phyloP scores from a whole-genome alignment of 371 early-diverging fungal species.

The Mucor piriformis region DNA sequence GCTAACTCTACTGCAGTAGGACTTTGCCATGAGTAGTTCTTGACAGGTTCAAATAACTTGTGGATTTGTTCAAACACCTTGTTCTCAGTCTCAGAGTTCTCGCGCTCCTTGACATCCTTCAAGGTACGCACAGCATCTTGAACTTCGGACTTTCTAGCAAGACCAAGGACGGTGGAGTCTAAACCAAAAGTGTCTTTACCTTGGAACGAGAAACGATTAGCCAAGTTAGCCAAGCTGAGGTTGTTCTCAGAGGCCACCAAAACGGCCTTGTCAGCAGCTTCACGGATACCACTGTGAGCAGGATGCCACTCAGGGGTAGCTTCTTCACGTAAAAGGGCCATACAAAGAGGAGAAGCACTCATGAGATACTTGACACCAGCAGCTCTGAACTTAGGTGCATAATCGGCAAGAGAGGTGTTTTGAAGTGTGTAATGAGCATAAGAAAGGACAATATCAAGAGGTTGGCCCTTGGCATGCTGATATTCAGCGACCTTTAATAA shows the following conservation, averaged over 20 bases:
- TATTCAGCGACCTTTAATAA: constrained; percentile 67
- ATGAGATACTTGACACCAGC: constrained; percentile 66
- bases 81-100: constrained; percentile 33
- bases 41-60: constrained; percentile 34
- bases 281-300: constrained; percentile 58
- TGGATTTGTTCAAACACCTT: constrained; percentile 28
- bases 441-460: constrained; percentile 71
- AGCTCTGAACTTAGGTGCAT: constrained; percentile 55
- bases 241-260: constrained; percentile 39
- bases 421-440: constrained; percentile 81
- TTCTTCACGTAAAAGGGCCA: constrained; percentile 70
- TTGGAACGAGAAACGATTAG: constrained; percentile 67
- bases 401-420: constrained; percentile 63
- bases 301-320: constrained; percentile 80
- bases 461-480: constrained; percentile 62
- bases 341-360: constrained; percentile 78
- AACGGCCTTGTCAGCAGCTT: constrained; percentile 57
- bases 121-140: constrained; percentile 58
- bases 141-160: constrained; percentile 65
- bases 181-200: constrained; percentile 45
- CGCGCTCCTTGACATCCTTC: constrained; percentile 39
- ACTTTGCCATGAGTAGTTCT: constrained; percentile 51
- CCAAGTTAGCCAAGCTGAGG: constrained; percentile 60
- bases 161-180: constrained; percentile 70
- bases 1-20: constrained; percentile 44